phyloP scores from a whole-genome alignment of 805 yeast genomes.

The Wickerhamiella musiphila region DNA sequence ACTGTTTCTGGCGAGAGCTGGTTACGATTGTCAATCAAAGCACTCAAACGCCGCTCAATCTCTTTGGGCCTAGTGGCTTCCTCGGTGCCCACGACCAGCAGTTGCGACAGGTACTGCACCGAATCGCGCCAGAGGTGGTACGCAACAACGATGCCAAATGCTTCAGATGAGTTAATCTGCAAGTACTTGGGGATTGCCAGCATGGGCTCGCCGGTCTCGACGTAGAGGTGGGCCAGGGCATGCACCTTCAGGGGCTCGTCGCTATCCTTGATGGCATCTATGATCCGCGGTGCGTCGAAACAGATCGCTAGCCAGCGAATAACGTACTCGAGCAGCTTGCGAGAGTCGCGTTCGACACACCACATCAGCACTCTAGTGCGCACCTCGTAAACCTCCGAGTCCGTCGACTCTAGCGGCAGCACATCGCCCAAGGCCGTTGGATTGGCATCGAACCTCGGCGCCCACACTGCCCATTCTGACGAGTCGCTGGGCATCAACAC shows the following conservation, averaged over 20 bases:
- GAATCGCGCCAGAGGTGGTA: slow-evolving; percentile 45
- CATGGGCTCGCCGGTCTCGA: slow-evolving; percentile 38
- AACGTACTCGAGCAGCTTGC: slow-evolving; percentile 28
- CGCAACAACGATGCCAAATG: slow-evolving; percentile 39
- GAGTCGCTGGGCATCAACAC: slow-evolving; percentile 21
- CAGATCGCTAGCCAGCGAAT: slow-evolving; percentile 40
- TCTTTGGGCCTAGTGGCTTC: slow-evolving; percentile 1
- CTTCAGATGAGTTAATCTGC: slow-evolving; percentile 32
- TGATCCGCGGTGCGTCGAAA: slow-evolving; percentile 31
- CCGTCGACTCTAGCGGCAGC: slow-evolving; percentile 33
- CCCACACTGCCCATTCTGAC: slow-evolving; percentile 50
- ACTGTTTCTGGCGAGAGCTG: slow-evolving; percentile 42
- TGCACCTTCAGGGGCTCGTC: slow-evolving; percentile 12
- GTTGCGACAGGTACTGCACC: slow-evolving; percentile 30
- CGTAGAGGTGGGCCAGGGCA: slow-evolving; percentile 29
- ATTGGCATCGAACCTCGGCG: slow-evolving; percentile 31
- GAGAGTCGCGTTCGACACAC: slow-evolving; percentile 26
- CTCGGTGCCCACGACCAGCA: slow-evolving; percentile 13
- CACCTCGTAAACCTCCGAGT: slow-evolving; percentile 4
- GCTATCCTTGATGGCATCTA: slow-evolving; percentile 30
- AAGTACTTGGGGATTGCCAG: slow-evolving; percentile 52
- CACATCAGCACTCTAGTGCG: slow-evolving; percentile 34
- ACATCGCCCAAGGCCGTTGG: slow-evolving; percentile 30
- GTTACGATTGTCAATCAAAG: slow-evolving; percentile 1
- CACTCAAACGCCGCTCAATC: not conserved